Evolutionary conservation across 208 protist species (phyloP), one percentile per base, ranked within the genome.

Genomic region (Vickermania spadyakhi): DNA sequence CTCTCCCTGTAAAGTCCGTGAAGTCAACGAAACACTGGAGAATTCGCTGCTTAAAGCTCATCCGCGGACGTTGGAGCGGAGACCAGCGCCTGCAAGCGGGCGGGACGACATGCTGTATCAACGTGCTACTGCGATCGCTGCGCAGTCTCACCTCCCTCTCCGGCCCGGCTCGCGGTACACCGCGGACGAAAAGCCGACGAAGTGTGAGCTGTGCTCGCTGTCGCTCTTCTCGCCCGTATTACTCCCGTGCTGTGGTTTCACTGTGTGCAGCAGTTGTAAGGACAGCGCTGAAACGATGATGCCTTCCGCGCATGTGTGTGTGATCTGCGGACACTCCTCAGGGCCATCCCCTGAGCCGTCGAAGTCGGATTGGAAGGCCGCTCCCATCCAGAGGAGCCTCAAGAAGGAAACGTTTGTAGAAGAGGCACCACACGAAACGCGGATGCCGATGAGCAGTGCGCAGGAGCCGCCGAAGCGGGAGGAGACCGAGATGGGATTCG

Each of bases 121-220:
- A 52, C 75, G 85, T 31, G 72, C 77, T 0, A 68, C 77, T 0
- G 62, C 72, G 0, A 55, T 92, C 4, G 81, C 85, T 0, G 70
- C 59, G 23, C 72, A 81, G 56, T 62, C 73, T 4, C n/a, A n/a
- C n/a, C 84, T 89, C 62, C 85, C 85, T n/a, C 63, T 89, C 21
- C 28, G 68, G 61, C 75, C 68, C 28, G 68, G 61, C 75, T 68
- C 2, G 75, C 70, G 7, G 57, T 60, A 56, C 51, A 30, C 21
- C 49, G 61, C 31, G 56, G 59, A 21, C 11, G 31, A 65, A 25
- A 21, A 65, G 11, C 72, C 55, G n/a, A 52, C 14, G 2, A 74
- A 77, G 5, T 93, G 86, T 59, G 79, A 84, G 18, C 60, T 93
- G 5, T 93, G 86, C 61, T 77, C 78, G 22, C 56, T 93, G 3